Percentiles rank a stretch among this genome's conserved stretches.
These are phyloP conservation scores for Russula dissimulans DNA, from an alignment of 768 basidiomycete genomes.

Conservation along the genomic window DNA sequence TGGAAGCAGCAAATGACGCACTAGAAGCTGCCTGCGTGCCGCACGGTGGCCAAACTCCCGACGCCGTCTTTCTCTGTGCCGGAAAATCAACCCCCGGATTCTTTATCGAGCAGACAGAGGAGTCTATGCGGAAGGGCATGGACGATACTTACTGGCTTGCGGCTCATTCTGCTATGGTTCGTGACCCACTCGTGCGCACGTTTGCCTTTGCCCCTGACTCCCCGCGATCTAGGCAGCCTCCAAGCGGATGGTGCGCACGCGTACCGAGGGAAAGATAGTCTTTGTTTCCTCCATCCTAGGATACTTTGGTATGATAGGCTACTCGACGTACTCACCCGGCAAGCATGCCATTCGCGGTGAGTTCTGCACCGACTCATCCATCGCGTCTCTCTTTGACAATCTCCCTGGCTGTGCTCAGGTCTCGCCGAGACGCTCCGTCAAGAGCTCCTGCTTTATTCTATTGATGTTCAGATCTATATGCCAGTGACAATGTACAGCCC, in stretches of 20 bases:
- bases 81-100: slow-evolving; percentile 64
- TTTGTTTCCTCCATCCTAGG: slow-evolving; percentile 70
- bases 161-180: slow-evolving; percentile 45
- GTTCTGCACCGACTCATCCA: background rate
- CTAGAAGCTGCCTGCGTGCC: slow-evolving; percentile 49
- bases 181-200: background rate
- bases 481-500: slow-evolving; percentile 75
- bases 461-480: slow-evolving; percentile 73
- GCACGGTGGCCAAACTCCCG: slow-evolving; percentile 53
- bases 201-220: background rate
- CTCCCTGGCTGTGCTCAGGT: slow-evolving; percentile 34
- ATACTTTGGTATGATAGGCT: slow-evolving; percentile 71
- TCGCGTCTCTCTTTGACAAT: background rate
- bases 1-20: slow-evolving; percentile 47
- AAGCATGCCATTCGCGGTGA: slow-evolving; percentile 82
- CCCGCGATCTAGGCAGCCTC: slow-evolving; percentile 45
- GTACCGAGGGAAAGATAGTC: slow-evolving; percentile 57
- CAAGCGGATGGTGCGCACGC: slow-evolving; percentile 52
- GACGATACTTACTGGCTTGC: slow-evolving; percentile 47
- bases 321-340: slow-evolving; percentile 68
- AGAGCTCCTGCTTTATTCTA: slow-evolving; percentile 70
- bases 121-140: slow-evolving; percentile 50
- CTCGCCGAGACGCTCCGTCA: slow-evolving; percentile 77
- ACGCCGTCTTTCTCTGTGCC: slow-evolving; percentile 73
- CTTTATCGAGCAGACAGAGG: slow-evolving; percentile 60